A percentile compares a stretch with the other conserved stretches of the same genome.
Evolutionary conservation across 495 filamentous ascomycete species (phyloP).

Genomic region (Trichoderma virens): DNA sequence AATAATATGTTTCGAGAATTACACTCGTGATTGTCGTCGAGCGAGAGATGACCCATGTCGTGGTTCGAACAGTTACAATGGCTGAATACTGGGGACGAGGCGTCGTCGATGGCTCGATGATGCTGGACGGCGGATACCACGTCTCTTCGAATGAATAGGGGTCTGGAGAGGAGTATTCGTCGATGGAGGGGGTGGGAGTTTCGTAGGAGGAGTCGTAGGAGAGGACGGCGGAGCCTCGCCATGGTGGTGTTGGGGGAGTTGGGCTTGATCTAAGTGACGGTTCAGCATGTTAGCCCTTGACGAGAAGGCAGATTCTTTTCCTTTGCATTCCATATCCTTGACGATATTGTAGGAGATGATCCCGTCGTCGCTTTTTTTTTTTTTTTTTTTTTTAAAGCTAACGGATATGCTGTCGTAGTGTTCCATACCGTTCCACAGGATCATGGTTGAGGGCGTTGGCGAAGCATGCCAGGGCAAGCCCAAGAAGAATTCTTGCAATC

Average conservation of each 20-base stretch:
- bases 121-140: not conserved
- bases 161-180: not conserved
- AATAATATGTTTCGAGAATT: not conserved
- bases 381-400: too few species aligned
- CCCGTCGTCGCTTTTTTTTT: too few species aligned
- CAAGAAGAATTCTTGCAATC: not conserved
- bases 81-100: not conserved
- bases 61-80: not conserved
- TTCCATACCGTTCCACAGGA: too few species aligned
- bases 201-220: not conserved
- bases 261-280: not conserved
- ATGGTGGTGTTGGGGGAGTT: not conserved
- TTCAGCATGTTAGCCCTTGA: not conserved
- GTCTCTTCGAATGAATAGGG: not conserved
- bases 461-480: not conserved
- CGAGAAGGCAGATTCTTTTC: not conserved
- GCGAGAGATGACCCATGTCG: not conserved
- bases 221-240: not conserved
- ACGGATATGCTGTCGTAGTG: too few species aligned
- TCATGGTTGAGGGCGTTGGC: too few species aligned
- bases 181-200: not conserved
- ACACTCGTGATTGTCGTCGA: not conserved
- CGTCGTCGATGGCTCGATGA: not conserved
- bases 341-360: too few species aligned
- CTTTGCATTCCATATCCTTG: not conserved